A percentile compares a stretch with the other conserved stretches of the same genome.
Evolutionary conservation across 768 basidiomycete genomes (phyloP).

Genomic region (Calocera viscosa): DNA sequence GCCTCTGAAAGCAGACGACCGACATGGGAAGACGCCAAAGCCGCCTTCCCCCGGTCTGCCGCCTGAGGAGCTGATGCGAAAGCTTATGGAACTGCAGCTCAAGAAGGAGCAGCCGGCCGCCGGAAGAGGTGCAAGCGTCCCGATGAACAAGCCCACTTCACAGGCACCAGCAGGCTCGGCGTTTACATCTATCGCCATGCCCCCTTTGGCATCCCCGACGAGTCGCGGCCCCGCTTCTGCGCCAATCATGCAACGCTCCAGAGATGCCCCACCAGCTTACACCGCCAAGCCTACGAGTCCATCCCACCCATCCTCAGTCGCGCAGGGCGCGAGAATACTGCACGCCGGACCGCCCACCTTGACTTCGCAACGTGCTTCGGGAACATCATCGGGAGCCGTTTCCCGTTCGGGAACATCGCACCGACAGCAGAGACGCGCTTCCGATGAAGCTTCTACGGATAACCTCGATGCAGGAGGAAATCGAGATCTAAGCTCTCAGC

Average conservation of each 20-base stretch:
- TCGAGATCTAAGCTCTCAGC: not conserved
- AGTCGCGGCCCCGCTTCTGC: not conserved
- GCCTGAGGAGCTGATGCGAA: not conserved
- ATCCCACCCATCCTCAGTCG: too few species aligned
- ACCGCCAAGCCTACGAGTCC: too few species aligned
- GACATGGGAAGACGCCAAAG: not conserved
- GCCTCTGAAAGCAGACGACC: not conserved
- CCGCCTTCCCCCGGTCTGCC: not conserved
- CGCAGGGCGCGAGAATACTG: not conserved
- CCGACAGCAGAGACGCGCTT: not conserved
- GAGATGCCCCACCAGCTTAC: not conserved
- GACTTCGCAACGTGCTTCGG: not conserved
- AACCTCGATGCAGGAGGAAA: not conserved
- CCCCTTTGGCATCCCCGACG: not conserved
- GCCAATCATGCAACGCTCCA: not conserved
- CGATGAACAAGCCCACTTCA: not conserved
- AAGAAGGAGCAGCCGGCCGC: not conserved
- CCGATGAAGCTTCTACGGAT: not conserved
- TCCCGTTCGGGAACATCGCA: not conserved
- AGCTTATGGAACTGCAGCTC: slow-evolving; percentile 1
- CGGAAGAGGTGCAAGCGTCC: not conserved
- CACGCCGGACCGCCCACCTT: not conserved
- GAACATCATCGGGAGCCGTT: not conserved
- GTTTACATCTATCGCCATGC: not conserved
- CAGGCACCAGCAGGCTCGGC: not conserved